A percentile compares a stretch with the other conserved stretches of the same genome.
Conservation (phyloP, 352 stramenopile genomes). For the Proteromonas lacertae region DNA sequence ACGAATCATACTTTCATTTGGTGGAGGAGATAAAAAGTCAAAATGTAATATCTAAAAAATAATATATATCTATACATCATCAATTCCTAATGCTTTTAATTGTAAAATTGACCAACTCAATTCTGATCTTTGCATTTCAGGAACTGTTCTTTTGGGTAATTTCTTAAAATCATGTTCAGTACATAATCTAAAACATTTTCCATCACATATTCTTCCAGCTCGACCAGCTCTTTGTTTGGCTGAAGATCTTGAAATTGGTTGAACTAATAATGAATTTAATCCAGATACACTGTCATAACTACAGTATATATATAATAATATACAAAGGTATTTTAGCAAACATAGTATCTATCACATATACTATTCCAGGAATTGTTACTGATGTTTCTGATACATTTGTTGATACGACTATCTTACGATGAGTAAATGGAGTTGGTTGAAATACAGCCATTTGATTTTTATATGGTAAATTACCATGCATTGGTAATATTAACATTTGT, state of each 20-base stretch:
- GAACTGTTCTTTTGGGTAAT: constrained; percentile 6
- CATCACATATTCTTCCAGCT: constrained; percentile 77
- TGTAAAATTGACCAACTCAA: constrained; percentile 28
- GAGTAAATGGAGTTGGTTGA: constrained; percentile 44
- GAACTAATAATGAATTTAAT: neutral
- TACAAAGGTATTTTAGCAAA: constrained; percentile 23
- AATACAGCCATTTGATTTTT: constrained; percentile 98
- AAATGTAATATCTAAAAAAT: constrained; percentile 29
- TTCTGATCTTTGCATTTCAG: constrained; percentile 28
- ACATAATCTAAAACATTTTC: constrained; percentile 97
- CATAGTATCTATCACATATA: constrained; percentile 21
- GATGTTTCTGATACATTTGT: constrained; percentile 99
- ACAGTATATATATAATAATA: neutral
- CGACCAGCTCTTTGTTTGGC: constrained; percentile 77
- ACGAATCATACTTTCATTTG: constrained; percentile 16
- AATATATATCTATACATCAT: constrained; percentile 6
- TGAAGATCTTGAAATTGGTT: neutral
- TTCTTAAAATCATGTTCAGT: constrained; percentile 63
- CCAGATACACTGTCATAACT: neutral
- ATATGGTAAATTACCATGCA: constrained; percentile 72
- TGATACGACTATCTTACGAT: constrained; percentile 78
- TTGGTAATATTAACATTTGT: constrained; percentile 30
- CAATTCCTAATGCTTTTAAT: constrained; percentile 30
- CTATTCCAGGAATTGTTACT: constrained; percentile 72
- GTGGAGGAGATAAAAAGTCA: constrained; percentile 27